phyloP scores from a whole-genome alignment of 805 yeast genomes.

The Teunomyces funiuensis region DNA sequence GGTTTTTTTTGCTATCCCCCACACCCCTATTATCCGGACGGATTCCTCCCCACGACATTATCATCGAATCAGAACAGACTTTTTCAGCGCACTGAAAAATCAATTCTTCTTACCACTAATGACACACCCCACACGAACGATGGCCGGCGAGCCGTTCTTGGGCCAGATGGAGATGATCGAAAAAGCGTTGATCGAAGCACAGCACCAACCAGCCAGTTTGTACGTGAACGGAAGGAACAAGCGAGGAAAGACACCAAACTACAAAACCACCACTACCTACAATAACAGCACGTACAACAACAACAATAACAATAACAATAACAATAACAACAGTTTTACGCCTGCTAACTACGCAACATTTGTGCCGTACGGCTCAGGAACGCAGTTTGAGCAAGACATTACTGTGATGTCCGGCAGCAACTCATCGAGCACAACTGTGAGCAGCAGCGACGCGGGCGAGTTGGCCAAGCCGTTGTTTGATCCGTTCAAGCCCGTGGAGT shows the following conservation, averaged over 20 bases:
- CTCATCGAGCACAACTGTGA: conserved; percentile 9
- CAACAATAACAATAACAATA: background rate
- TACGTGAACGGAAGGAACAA: conserved; percentile 6
- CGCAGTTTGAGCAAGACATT: background rate
- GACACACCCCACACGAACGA: conserved; percentile 22
- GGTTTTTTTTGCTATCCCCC: background rate
- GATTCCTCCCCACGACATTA: too few relatives aligned
- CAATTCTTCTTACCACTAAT: background rate
- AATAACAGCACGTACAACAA: background rate
- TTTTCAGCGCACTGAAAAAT: background rate
- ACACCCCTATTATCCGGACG: too few relatives aligned
- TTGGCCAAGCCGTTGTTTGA: conserved; percentile 20
- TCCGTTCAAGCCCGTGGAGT: conserved; percentile 26
- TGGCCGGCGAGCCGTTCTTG: conserved; percentile 32
- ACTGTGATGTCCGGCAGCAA: conserved; percentile 5
- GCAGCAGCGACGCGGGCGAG: conserved; percentile 9
- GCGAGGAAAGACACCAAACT: too few relatives aligned
- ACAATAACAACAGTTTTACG: background rate
- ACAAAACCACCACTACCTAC: background rate
- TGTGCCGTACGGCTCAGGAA: background rate
- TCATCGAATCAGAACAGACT: background rate
- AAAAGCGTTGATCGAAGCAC: conserved; percentile 31
- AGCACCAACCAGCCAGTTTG: conserved; percentile 28
- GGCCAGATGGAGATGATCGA: conserved; percentile 34
- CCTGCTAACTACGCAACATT: conserved; percentile 1